A percentile compares a stretch with the other conserved stretches of the same genome.
Evolutionary conservation across 176 grass and related monocot species (phyloP).

Genomic region (Leersia perrieri): DNA sequence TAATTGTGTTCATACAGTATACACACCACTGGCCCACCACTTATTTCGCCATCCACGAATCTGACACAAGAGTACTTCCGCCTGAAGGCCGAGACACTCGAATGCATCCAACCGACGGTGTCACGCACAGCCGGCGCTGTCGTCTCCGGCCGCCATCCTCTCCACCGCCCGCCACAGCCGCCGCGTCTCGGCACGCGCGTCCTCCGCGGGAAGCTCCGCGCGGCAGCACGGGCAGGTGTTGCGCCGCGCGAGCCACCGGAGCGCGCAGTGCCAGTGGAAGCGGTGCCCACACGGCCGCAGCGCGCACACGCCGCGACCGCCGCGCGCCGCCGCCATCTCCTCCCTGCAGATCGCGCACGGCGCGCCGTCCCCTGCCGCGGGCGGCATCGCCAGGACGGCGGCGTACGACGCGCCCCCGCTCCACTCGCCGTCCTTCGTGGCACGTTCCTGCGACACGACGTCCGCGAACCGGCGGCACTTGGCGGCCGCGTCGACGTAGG

Average conservation of each 20-base stretch:
- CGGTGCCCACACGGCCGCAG: conserved; percentile 68
- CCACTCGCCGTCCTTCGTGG: conserved; percentile 13
- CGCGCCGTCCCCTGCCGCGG: conserved; percentile 33
- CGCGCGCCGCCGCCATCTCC: conserved; percentile 44
- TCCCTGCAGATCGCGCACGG: conserved; percentile 87
- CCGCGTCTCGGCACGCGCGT: conserved; percentile 59
- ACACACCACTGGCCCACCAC: neutral
- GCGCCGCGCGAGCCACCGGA: conserved; percentile 61
- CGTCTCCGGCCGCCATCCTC: conserved; percentile 45
- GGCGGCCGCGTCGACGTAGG: conserved; percentile 63
- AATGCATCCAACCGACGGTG: conserved; percentile 25
- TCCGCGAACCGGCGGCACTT: conserved; percentile 81
- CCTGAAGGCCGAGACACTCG: conserved; percentile 23
- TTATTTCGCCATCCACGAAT: conserved; percentile 20
- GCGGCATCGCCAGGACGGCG: conserved; percentile 45
- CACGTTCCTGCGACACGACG: conserved; percentile 28
- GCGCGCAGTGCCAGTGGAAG: conserved; percentile 85
- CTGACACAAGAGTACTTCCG: conserved; percentile 24
- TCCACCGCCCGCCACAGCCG: conserved; percentile 67
- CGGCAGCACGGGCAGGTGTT: conserved; percentile 96
- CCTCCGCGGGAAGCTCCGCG: conserved; percentile 67
- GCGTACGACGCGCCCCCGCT: conserved; percentile 40
- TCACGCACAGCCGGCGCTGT: conserved; percentile 27
- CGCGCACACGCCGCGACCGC: conserved; percentile 45
- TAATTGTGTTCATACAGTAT: conserved; percentile 16